phyloP scores from a whole-genome alignment of 768 basidiomycete genomes.

The Tremella mesenterica region DNA sequence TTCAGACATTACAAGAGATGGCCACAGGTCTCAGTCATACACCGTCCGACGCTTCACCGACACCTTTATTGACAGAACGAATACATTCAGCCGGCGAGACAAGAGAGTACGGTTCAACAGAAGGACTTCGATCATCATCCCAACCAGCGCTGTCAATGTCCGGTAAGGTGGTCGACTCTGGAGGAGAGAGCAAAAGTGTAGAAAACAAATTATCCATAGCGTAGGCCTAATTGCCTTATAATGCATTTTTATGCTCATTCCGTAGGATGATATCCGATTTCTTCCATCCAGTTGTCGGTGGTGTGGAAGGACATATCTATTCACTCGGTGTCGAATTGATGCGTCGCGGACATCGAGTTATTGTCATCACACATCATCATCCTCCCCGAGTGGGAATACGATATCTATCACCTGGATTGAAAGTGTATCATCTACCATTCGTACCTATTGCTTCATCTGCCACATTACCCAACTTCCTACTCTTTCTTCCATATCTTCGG shows the following conservation, averaged over 20 bases:
- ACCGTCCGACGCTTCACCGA: conserved; percentile 11
- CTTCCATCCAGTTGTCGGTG: conserved; percentile 87
- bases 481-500: conserved; percentile 82
- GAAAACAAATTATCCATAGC: conserved; percentile 24
- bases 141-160: not conserved
- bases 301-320: conserved; percentile 94
- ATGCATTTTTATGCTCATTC: conserved; percentile 7
- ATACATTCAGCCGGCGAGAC: not conserved
- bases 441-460: conserved; percentile 75
- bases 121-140: conserved; percentile 3
- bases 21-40: conserved; percentile 46
- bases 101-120: conserved; percentile 9
- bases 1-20: conserved; percentile 64
- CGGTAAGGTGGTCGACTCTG: conserved; percentile 1
- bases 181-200: conserved; percentile 7
- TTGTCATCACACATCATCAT: conserved; percentile 89
- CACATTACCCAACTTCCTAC: conserved; percentile 87
- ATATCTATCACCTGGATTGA: conserved; percentile 65
- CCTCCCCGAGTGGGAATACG: conserved; percentile 77
- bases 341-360: conserved; percentile 77
- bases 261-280: conserved; percentile 91
- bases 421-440: conserved; percentile 91
- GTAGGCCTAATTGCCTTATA: conserved; percentile 19
- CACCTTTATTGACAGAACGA: conserved; percentile 7
- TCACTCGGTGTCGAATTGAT: conserved; percentile 79